These are phyloP conservation scores for Tilletia indica DNA, from an alignment of 1,284 basidiomycete species.

Conservation along the genomic window DNA sequence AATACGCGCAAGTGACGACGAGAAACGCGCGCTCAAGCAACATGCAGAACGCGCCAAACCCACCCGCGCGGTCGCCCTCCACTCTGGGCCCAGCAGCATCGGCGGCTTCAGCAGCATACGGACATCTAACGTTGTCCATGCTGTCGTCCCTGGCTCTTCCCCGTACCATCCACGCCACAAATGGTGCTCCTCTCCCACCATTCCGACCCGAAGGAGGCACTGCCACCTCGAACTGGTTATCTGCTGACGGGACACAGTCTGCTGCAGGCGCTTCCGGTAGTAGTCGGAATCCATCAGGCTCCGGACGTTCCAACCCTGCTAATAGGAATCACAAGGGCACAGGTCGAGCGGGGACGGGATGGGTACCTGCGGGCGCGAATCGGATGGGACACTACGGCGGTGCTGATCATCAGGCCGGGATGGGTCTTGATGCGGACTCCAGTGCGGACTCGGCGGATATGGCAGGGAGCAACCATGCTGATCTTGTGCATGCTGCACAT, in stretches of 20 bases:
- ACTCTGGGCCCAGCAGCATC: constrained; percentile 22
- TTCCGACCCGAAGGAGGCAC: constrained; percentile 1
- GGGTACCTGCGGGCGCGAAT: background rate
- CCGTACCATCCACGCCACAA: constrained; percentile 11
- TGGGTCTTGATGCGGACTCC: background rate
- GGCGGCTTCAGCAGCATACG: constrained; percentile 19
- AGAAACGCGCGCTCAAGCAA: no score
- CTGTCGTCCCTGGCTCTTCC: constrained; percentile 1
- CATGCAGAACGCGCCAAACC: background rate
- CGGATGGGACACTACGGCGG: background rate
- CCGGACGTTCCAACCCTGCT: background rate
- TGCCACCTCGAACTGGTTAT: background rate
- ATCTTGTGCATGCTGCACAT: background rate
- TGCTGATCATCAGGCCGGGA: background rate
- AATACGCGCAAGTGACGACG: no score
- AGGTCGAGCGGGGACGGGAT: background rate
- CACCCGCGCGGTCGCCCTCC: constrained; percentile 20
- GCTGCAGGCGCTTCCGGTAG: background rate
- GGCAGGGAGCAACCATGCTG: background rate
- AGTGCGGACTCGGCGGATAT: background rate
- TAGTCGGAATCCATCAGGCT: background rate
- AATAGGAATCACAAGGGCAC: background rate
- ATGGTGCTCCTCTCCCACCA: constrained; percentile 4
- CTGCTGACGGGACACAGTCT: background rate
- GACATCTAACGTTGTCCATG: background rate